Conservation (phyloP, 2,329 filamentous ascomycete genomes). For the Chrysoporthe puriensis region DNA sequence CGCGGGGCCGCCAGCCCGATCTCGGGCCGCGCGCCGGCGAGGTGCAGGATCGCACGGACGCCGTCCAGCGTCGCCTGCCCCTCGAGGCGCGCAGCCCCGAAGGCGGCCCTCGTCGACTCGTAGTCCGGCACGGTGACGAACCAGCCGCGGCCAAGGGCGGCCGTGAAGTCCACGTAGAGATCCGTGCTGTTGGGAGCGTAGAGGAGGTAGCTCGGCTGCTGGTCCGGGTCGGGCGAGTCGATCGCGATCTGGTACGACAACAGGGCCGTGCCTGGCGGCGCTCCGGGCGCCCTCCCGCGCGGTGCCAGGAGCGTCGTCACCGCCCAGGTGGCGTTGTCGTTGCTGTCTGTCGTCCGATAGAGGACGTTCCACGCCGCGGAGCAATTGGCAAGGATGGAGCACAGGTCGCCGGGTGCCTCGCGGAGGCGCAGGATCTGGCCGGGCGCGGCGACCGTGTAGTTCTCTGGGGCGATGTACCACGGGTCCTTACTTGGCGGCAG, state of each 20-base stretch:
- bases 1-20: neutral
- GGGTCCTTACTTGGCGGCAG: neutral
- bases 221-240: neutral
- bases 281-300: neutral
- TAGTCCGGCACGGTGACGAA: constrained; percentile 4
- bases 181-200: neutral
- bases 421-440: neutral
- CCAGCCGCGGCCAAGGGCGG: constrained; percentile 5
- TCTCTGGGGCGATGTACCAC: neutral
- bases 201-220: constrained; percentile 2
- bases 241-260: neutral
- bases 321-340: neutral
- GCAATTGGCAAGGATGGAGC: neutral
- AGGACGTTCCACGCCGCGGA: neutral
- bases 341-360: neutral
- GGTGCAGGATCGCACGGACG: neutral
- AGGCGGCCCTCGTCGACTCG: neutral
- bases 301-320: constrained; percentile 2
- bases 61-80: constrained; percentile 1
- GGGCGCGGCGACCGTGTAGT: neutral
- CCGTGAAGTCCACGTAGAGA: neutral
- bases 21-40: neutral
- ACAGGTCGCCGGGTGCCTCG: neutral
- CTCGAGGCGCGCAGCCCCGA: neutral
- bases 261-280: neutral